Evolutionary conservation across 306 rosid genomes (phyloP).

Genomic region (Crataegus laevigata): DNA sequence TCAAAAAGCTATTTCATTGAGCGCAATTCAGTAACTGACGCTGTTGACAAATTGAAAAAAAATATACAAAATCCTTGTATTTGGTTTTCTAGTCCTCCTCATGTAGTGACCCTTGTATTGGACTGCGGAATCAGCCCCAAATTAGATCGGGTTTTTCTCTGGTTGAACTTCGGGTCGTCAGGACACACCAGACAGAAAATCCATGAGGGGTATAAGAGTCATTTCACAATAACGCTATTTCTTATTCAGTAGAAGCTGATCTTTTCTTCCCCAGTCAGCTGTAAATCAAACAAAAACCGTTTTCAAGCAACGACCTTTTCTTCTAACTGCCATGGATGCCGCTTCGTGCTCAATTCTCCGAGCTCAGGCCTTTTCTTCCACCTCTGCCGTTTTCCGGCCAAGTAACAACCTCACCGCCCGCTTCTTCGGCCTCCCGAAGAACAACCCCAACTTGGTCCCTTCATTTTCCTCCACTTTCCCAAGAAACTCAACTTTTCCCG

Average conservation of each 20-base stretch:
- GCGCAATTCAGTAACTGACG: no score
- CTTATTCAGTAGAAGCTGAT: no score
- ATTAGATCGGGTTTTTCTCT: neutral
- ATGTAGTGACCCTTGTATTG: no score
- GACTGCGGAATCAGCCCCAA: neutral
- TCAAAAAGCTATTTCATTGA: no score
- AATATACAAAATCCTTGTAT: no score
- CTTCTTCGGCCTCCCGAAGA: conserved; percentile 3
- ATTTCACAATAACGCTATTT: no score
- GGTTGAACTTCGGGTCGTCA: neutral
- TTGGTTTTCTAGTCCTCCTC: no score
- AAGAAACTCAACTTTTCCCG: conserved; percentile 16
- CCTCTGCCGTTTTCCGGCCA: conserved; percentile 6
- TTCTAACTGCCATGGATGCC: conserved; percentile 31
- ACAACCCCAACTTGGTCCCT: conserved; percentile 14
- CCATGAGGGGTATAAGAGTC: neutral
- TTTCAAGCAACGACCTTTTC: neutral
- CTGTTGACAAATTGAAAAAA: no score
- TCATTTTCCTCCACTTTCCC: conserved; percentile 21
- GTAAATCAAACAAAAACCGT: neutral
- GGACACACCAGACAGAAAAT: no score
- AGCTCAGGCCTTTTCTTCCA: conserved; percentile 4
- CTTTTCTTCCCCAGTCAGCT: neutral
- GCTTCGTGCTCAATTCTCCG: conserved; percentile 23
- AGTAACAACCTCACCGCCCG: neutral